Evolutionary conservation across 495 filamentous ascomycete species (phyloP).

Genomic region (Neurospora sp.): DNA sequence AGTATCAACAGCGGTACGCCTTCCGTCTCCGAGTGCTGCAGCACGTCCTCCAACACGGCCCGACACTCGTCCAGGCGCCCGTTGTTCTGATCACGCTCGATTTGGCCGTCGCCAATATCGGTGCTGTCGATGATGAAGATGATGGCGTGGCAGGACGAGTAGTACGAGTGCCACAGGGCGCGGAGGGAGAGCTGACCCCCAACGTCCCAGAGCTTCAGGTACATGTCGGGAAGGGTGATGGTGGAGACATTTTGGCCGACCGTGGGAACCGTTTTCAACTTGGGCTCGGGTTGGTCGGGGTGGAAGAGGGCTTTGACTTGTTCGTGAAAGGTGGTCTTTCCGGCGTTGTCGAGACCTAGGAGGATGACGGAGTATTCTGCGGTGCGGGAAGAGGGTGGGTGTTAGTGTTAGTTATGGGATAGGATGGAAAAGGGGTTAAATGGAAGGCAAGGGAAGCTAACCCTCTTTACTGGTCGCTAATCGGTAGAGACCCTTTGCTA

Average conservation of each 20-base stretch:
- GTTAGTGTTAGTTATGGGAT: slow-evolving; percentile 1
- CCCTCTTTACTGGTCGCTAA: slow-evolving; percentile 94
- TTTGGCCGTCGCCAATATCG: slow-evolving; percentile 72
- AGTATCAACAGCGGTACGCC: slow-evolving; percentile 87
- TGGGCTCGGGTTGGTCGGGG: slow-evolving; percentile 48
- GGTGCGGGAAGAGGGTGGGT: not conserved
- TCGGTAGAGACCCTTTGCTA: slow-evolving; percentile 88
- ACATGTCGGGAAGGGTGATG: slow-evolving; percentile 79
- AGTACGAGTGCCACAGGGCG: slow-evolving; percentile 92
- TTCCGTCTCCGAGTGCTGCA: slow-evolving; percentile 73
- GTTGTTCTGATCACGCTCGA: slow-evolving; percentile 45
- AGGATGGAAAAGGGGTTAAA: not conserved
- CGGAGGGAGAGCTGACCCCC: slow-evolving; percentile 85
- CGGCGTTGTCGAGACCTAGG: slow-evolving; percentile 93
- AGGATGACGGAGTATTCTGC: slow-evolving; percentile 95
- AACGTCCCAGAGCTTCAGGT: slow-evolving; percentile 97
- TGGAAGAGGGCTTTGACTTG: slow-evolving; percentile 85
- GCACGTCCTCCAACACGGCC: slow-evolving; percentile 78
- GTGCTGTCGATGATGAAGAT: slow-evolving; percentile 94
- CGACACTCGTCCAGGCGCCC: slow-evolving; percentile 75
- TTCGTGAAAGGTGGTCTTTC: slow-evolving; percentile 96
- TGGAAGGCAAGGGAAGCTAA: slow-evolving; percentile 20
- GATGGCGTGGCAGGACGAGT: slow-evolving; percentile 85
- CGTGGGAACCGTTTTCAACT: slow-evolving; percentile 77
- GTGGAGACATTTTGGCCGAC: slow-evolving; percentile 95